Evolutionary conservation across 108 stramenopile species (phyloP), one percentile per base, ranked within the genome.

Genomic region (Nitzschia inconspicua): DNA sequence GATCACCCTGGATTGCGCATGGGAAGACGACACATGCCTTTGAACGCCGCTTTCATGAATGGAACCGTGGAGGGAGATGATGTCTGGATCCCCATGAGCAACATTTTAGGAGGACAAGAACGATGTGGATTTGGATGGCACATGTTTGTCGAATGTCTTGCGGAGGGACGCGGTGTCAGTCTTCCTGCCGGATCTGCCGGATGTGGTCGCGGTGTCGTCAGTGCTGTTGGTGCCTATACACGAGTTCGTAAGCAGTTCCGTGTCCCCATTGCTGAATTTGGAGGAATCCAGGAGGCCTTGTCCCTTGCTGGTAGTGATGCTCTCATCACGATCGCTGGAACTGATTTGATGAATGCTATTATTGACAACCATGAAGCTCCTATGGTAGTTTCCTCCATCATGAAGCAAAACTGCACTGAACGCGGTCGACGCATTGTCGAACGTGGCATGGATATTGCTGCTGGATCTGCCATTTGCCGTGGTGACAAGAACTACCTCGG

Each of bases 71-170:
- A 95, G 59, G 97, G 97, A 35, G 95, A 97, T 72, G 80, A 98
- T 58, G 94, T 98, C 19, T 98, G 95, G 89, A 96, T 98, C 51
- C 96, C 97, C 55, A 97, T 98, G 84, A 77, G 83, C 43, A 82
- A 76, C 62, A 95, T 98, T 73, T 74, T 98, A 24, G 97, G 97
- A 31, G 97, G 97, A 44, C 96, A 96, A 75, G 91, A 95, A 65
- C 75, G 88, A 46, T 96, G 95, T 56, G 97, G 97, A 51, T 95
- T 86, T 65, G 97, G 97, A 47, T 98, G 97, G 97, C 91, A 98
- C 72, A 97, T 98, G 97, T 95, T 98, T 70, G 96, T 98, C 31
- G 97, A 98, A 59, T 98, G 97, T 72, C 73, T 98, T 36, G 97
- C 97, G 18, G 97, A 98, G 81, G 97, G 97, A 60, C 89, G 97